These are phyloP conservation scores for Dactylonectria estremocensis DNA, from an alignment of 2,329 filamentous ascomycete species.

Conservation along the genomic window DNA sequence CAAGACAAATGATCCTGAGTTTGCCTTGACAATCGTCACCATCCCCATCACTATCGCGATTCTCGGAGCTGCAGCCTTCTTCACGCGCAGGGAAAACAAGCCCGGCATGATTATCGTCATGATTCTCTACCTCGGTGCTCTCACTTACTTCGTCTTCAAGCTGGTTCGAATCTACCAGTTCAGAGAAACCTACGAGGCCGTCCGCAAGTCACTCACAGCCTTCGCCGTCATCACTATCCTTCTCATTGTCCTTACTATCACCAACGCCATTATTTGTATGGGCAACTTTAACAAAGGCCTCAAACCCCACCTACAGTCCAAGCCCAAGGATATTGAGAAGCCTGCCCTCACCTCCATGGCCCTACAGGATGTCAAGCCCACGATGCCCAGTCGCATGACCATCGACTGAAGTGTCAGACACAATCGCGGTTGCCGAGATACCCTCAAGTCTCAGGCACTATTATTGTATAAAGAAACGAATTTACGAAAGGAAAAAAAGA, in stretches of 20 bases:
- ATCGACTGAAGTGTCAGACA: slow-evolving; percentile 65
- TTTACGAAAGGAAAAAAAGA: slow-evolving; percentile 52
- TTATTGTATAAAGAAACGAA: slow-evolving; percentile 56
- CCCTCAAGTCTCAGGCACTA: slow-evolving; percentile 17
- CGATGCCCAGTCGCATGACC: slow-evolving; percentile 71
- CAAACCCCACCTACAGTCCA: slow-evolving; percentile 84
- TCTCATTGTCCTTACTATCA: slow-evolving; percentile 89
- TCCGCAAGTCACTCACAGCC: slow-evolving; percentile 88
- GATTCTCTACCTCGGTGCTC: slow-evolving; percentile 87
- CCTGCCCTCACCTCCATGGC: slow-evolving; percentile 70
- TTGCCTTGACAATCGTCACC: slow-evolving; percentile 88
- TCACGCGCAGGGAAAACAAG: slow-evolving; percentile 87
- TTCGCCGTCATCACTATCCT: slow-evolving; percentile 95
- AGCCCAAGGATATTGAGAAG: slow-evolving; percentile 66
- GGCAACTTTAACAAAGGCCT: slow-evolving; percentile 91
- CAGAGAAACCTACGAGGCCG: slow-evolving; percentile 77
- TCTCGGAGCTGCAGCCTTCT: slow-evolving; percentile 86
- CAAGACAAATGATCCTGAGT: slow-evolving; percentile 78
- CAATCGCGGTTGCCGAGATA: slow-evolving; percentile 26
- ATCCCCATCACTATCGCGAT: slow-evolving; percentile 94
- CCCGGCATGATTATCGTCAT: slow-evolving; percentile 84
- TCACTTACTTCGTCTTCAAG: slow-evolving; percentile 99
- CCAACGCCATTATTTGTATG: slow-evolving; percentile 89
- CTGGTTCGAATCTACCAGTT: slow-evolving; percentile 94
- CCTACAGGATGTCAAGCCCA: slow-evolving; percentile 70